These are phyloP conservation scores for Plasmodium falciparum DNA, from an alignment of 169 alveolate species.

Conservation along the genomic window DNA sequence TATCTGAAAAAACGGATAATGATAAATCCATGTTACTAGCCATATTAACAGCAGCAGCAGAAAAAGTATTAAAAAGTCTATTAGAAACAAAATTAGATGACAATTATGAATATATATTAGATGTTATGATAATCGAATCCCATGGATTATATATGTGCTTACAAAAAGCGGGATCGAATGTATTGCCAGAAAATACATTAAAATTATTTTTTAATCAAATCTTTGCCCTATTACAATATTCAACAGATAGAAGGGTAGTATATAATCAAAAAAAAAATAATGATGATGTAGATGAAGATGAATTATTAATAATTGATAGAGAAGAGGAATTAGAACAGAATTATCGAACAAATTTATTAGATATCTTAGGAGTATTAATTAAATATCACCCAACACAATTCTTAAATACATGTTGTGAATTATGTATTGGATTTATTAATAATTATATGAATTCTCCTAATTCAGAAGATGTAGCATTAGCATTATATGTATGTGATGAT, in stretches of 20 bases:
- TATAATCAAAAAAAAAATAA: constrained; percentile 81
- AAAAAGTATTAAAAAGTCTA: constrained; percentile 62
- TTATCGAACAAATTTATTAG: constrained; percentile 85
- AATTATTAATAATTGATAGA: constrained; percentile 79
- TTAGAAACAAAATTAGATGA: constrained; percentile 72
- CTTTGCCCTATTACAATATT: constrained; percentile 45
- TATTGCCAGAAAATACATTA: constrained; percentile 75
- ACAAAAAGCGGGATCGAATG: constrained; percentile 87
- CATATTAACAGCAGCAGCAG: constrained; percentile 77
- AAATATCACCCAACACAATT: constrained; percentile 87
- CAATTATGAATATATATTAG: constrained; percentile 77
- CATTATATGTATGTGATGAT: constrained; percentile 88
- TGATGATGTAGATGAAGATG: constrained; percentile 87
- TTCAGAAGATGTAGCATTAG: constrained; percentile 87
- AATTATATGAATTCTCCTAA: constrained; percentile 75
- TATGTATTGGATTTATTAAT: constrained; percentile 80
- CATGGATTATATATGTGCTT: constrained; percentile 84
- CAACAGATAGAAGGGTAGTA: constrained; percentile 68
- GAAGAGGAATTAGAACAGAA: constrained; percentile 88
- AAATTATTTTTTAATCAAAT: constrained; percentile 63
- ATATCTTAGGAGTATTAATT: constrained; percentile 85
- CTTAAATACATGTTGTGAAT: constrained; percentile 82
- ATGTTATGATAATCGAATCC: constrained; percentile 82
- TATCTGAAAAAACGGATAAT: constrained; percentile 80
- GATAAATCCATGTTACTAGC: constrained; percentile 81